Evolutionary conservation across 139 green algal genomes (phyloP), one percentile per base, ranked within the genome.

Genomic region (Chlorella sp.): DNA sequence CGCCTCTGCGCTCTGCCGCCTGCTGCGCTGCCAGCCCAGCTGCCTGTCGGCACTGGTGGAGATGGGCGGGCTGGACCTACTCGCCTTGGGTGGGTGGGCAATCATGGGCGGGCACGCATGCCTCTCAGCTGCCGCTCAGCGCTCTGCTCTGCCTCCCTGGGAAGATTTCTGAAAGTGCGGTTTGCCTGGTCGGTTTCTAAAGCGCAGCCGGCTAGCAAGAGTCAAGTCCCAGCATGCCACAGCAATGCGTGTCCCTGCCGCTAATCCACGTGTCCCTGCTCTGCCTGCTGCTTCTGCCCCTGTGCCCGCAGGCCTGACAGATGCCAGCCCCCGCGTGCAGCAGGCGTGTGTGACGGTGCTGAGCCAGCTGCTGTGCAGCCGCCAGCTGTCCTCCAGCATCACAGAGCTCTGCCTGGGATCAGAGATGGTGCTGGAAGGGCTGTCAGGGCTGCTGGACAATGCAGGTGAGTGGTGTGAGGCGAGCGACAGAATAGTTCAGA

Each of bases 321-420:
- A 94, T 75, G 85, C 61, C 82, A 94, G 83, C 81, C 86, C 90
- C 48, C 95, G 95, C 90, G 92, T 96, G 39, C 96, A 98, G 94
- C 93, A 95, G 19, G 91, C 95, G 18, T 92, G 90, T 1, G 77
- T 96, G 66, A 98, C 95, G 92, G 94, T 98, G 83, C 91, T 99
- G 34, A 96, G 96, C 89, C 88, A 96, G 64, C 84, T 91, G 40
- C 85, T 89, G 42, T 57, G 34, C 18, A 69, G 28, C 26, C 71
- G 48, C 19, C 42, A 42, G 32, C 69, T 83, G 42, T 19, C 71
- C 0, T 18, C 37, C 2, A n/a, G 66, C 0, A 32, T 82, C 37
- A 64, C 71, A 0, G 85, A 82, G 69, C 71, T 69, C 15, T 82
- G 85, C 85, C 48, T 75, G 42, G 48, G 32, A 21, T 71, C 22